Conservation (phyloP, 805 yeast genomes). For the Saccharomycopsis sp. region DNA sequence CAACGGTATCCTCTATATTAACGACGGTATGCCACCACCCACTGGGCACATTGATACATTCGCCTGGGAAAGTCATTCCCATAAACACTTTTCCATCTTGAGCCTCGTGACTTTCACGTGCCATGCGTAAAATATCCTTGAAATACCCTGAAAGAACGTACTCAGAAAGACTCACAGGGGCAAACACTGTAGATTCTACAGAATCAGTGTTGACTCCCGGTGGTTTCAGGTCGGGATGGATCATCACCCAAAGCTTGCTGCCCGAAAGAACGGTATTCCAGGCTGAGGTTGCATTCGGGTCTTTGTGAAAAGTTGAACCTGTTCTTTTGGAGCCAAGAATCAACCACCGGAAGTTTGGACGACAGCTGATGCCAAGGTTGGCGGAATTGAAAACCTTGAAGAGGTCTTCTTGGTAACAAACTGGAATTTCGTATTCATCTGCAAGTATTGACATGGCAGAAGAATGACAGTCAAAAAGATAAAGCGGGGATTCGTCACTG, state of each 20-base stretch:
- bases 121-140: constrained; percentile 54
- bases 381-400: constrained; percentile 43
- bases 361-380: constrained; percentile 32
- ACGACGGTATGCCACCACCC: constrained; percentile 98
- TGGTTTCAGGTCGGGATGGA: constrained; percentile 69
- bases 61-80: constrained; percentile 75
- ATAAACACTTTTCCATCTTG: constrained; percentile 39
- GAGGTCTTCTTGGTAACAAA: constrained; percentile 49
- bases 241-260: constrained; percentile 79
- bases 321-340: constrained; percentile 77
- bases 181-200: constrained; percentile 80
- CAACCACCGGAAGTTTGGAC: constrained; percentile 93
- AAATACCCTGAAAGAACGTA: constrained; percentile 83
- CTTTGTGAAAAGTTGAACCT: constrained; percentile 90
- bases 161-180: constrained; percentile 89
- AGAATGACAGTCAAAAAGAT: constrained; percentile 76
- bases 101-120: constrained; percentile 30
- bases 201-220: constrained; percentile 80
- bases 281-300: constrained; percentile 85
- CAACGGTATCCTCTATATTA: constrained; percentile 76
- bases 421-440: constrained; percentile 49
- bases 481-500: constrained; percentile 77
- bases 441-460: constrained; percentile 54
- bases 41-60: constrained; percentile 84
- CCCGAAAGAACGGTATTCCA: constrained; percentile 83